These are phyloP conservation scores for Mycosphaerella sp. DNA, from an alignment of 2,329 filamentous ascomycete species.

Conservation along the genomic window DNA sequence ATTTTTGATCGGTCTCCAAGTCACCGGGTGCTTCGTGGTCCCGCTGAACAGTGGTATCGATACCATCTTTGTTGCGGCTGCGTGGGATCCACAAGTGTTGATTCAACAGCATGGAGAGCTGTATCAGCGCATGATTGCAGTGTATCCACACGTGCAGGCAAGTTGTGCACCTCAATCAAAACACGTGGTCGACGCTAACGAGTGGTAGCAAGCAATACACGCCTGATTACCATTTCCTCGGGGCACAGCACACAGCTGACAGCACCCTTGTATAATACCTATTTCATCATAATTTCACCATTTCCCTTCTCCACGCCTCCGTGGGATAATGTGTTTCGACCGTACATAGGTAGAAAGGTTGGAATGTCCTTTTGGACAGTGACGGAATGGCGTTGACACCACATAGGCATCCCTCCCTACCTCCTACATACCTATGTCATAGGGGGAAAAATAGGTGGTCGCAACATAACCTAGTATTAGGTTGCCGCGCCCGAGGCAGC, in stretches of 20 bases:
- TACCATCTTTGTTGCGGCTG: conserved; percentile 78
- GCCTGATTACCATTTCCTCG: conserved; percentile 14
- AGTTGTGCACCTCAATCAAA: conserved; percentile 1
- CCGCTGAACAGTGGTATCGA: conserved; percentile 84
- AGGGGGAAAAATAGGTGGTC: too few species aligned
- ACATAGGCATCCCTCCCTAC: not conserved
- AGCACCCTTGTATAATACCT: not conserved
- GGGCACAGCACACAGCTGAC: conserved; percentile 1
- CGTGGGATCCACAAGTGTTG: conserved; percentile 64
- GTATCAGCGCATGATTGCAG: conserved; percentile 67
- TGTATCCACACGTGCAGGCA: conserved; percentile 60
- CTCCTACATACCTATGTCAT: too few species aligned
- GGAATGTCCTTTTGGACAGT: conserved; percentile 1
- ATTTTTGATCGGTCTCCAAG: conserved; percentile 84
- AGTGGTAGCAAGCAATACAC: conserved; percentile 58
- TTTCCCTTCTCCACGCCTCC: not conserved
- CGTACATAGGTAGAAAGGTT: not conserved
- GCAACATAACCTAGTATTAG: not conserved
- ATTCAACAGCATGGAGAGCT: conserved; percentile 75
- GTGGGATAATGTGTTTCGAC: not conserved
- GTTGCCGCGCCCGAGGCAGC: not conserved
- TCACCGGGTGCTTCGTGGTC: conserved; percentile 82
- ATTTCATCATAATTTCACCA: conserved; percentile 1
- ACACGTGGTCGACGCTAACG: conserved; percentile 9
- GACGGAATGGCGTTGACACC: conserved; percentile 5